These are phyloP conservation scores for Pluteus cervinus DNA, from an alignment of 768 basidiomycete genomes.

Conservation along the genomic window DNA sequence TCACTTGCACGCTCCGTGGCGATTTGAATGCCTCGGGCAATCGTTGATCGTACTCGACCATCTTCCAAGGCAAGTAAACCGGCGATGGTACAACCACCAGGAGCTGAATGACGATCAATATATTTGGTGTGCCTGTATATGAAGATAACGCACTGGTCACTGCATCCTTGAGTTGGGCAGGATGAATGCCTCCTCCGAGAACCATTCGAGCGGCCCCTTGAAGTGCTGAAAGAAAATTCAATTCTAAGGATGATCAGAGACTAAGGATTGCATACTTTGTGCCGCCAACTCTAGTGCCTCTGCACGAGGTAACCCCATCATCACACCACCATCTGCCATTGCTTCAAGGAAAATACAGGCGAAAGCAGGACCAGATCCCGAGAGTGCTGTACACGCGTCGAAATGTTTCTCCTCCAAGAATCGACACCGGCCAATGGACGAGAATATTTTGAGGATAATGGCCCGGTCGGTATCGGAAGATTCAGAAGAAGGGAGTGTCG, in stretches of 20 bases:
- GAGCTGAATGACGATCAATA: constrained; percentile 46
- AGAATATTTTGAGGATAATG: constrained; percentile 91
- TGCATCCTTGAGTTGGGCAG: constrained; percentile 94
- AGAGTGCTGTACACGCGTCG: constrained; percentile 95
- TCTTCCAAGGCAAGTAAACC: constrained; percentile 95
- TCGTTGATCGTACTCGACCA: constrained; percentile 86
- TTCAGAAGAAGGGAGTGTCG: constrained; percentile 52
- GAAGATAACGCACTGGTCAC: constrained; percentile 77
- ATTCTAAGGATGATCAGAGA: constrained; percentile 1
- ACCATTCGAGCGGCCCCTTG: constrained; percentile 98
- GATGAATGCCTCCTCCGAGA: constrained; percentile 82
- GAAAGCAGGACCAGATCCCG: constrained; percentile 95
- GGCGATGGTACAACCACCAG: constrained; percentile 97
- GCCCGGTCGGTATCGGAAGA: constrained; percentile 53
- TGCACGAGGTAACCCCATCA: constrained; percentile 96
- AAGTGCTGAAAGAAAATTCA: constrained; percentile 50
- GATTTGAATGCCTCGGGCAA: constrained; percentile 90
- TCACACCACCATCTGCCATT: constrained; percentile 98
- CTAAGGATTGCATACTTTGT: constrained; percentile 59
- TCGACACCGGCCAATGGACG: constrained; percentile 91
- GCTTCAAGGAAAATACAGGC: constrained; percentile 96
- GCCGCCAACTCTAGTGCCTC: constrained; percentile 94
- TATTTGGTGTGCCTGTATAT: background rate
- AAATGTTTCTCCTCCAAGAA: constrained; percentile 99
- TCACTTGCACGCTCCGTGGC: constrained; percentile 88